Evolutionary conservation across 2,329 filamentous ascomycete genomes (phyloP).

Genomic region (Pseudopyricularia cyperi): DNA sequence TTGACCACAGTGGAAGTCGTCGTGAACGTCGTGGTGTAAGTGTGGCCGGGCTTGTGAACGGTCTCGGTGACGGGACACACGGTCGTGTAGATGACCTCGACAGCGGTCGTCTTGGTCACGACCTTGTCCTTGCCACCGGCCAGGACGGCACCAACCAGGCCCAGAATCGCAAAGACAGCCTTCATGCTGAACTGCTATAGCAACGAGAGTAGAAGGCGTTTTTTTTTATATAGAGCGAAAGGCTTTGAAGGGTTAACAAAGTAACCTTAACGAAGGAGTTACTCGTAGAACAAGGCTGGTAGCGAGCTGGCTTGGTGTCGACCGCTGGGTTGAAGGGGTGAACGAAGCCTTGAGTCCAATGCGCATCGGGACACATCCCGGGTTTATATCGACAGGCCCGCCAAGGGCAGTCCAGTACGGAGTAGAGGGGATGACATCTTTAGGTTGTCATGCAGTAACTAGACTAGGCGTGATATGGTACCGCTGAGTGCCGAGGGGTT

Average conservation of each 20-base stretch:
- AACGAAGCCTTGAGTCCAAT: conserved; percentile 2
- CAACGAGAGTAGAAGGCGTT: conserved; percentile 2
- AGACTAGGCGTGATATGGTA: not conserved
- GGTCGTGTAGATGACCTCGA: conserved; percentile 25
- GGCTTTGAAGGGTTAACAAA: conserved; percentile 8
- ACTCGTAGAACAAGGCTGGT: conserved; percentile 11
- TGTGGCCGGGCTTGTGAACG: conserved; percentile 20
- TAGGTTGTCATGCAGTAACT: not conserved
- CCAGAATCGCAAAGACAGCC: conserved; percentile 16
- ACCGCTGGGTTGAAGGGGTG: conserved; percentile 7
- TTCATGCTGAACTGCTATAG: conserved; percentile 12
- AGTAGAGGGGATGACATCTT: conserved; percentile 3
- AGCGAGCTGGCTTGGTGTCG: conserved; percentile 5
- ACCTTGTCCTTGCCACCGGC: conserved; percentile 7
- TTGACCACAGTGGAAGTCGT: conserved; percentile 27
- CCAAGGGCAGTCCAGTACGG: not conserved
- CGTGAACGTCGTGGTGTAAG: conserved; percentile 25
- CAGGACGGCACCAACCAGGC: conserved; percentile 15
- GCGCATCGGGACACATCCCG: not conserved
- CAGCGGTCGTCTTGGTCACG: conserved; percentile 14
- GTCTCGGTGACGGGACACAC: conserved; percentile 21
- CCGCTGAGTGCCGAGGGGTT: no score
- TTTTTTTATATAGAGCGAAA: conserved; percentile 3
- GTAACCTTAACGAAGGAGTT: conserved; percentile 17
- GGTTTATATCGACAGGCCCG: conserved; percentile 2